These are phyloP conservation scores for Gentiana dahurica DNA, from an alignment of 257 asterid species.

Conservation along the genomic window DNA sequence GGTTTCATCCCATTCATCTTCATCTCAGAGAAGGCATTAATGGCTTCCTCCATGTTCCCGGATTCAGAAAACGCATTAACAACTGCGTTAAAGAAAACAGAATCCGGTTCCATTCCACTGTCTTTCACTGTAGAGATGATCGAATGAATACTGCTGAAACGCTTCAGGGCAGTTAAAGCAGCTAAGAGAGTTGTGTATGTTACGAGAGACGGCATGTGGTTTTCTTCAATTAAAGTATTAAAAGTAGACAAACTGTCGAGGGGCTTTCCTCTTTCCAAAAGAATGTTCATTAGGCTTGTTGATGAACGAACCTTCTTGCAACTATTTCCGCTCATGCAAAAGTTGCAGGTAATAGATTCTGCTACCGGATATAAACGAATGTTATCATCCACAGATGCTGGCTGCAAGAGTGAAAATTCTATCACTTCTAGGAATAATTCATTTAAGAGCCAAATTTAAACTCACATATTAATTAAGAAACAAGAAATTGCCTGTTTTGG, in stretches of 20 bases:
- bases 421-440: no score
- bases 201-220: conserved; percentile 63
- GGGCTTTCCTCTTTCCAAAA: conserved; percentile 41
- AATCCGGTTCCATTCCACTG: conserved; percentile 42
- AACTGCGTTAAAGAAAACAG: conserved; percentile 53
- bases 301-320: conserved; percentile 44
- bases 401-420: conserved; percentile 23
- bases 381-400: conserved; percentile 20
- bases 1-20: conserved; percentile 49
- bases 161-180: conserved; percentile 51
- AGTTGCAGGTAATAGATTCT: conserved; percentile 29
- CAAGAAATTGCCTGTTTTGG: no score
- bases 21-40: conserved; percentile 44
- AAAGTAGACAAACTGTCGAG: conserved; percentile 40
- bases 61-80: conserved; percentile 67
- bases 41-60: conserved; percentile 66
- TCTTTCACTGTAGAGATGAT: conserved; percentile 43
- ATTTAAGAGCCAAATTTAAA: no score
- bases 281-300: conserved; percentile 53
- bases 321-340: conserved; percentile 39
- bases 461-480: no score
- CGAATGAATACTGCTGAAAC: conserved; percentile 33
- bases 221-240: conserved; percentile 40
- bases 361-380: conserved; percentile 29
- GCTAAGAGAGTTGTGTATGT: conserved; percentile 69